Base-by-base conservation (phyloP, 208 protist genomes). In the Crithidia expoeki region DNA sequence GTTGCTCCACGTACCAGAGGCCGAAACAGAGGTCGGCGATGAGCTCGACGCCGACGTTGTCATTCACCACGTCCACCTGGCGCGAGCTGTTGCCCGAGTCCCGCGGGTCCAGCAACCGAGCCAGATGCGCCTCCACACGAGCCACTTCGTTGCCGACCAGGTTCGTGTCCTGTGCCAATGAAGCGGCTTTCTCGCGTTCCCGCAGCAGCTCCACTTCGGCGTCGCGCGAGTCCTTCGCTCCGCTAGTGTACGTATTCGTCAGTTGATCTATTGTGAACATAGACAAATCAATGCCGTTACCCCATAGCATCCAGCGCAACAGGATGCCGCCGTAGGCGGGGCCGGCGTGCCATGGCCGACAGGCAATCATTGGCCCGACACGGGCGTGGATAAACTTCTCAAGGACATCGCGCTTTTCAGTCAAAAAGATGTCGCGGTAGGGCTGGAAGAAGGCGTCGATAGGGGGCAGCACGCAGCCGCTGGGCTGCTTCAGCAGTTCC, bases 231-330 rank as follows among this genome's bases (percentile, higher is more conserved):
- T 23, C 27, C 23, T 64, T 42, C 42, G 40, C 57, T n/a, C 46
- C 51, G 55, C 33, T 34, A 34, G 52, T 62, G 47, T 86, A 66
- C 50, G 46, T 59, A 21, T 50, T 71, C 25, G 64, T 68, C 27
- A 96, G 81, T 78, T 94, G 79, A 42, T 93, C 86, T n/a, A 92
- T 32, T 33, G 91, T 91, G 63, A 96, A 96, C 86, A 94, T 96
- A 62, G 85, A 93, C 33, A 94, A 79, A 68, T 96, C 91, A 19
- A 96, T 71, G 17, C 80, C 85, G 64, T 96, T 96, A 30, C 88
- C 91, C 91, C 91, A 96, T 40, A 96, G 64, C 85, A 92, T 89
- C 88, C 91, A 94, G 4, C 86, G 83, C 51, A 94, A 71, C 58
- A 96, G 51, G 2, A 86, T 74, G 34, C 59, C 75, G 28, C 84